phyloP scores from a whole-genome alignment of 2,329 filamentous ascomycete species.

The Daldinia eschscholtzii region DNA sequence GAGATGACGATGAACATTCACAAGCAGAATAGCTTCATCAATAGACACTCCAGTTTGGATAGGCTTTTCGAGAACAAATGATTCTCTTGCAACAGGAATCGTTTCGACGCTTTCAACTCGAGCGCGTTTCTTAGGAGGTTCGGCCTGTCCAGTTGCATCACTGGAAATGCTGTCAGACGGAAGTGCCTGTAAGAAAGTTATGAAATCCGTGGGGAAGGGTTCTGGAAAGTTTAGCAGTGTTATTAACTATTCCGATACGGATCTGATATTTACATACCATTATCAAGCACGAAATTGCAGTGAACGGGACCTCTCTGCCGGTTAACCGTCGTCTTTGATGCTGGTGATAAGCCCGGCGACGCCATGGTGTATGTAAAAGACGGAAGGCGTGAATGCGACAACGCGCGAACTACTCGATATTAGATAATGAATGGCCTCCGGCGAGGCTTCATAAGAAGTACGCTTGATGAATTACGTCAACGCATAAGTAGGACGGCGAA shows the following conservation, averaged over 20 bases:
- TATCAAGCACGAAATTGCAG: not conserved
- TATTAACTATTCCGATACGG: not conserved
- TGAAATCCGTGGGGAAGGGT: constrained; percentile 35
- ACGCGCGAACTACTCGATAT: not conserved
- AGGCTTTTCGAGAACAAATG: constrained; percentile 40
- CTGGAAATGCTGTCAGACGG: constrained; percentile 12
- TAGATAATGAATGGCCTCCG: not conserved
- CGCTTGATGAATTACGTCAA: not conserved
- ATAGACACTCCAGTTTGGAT: not conserved
- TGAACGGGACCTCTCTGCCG: constrained; percentile 7
- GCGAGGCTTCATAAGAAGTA: not conserved
- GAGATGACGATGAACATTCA: constrained; percentile 38
- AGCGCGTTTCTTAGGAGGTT: constrained; percentile 44
- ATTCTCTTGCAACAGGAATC: constrained; percentile 43
- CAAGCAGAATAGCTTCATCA: constrained; percentile 16
- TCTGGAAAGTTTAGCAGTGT: constrained; percentile 31
- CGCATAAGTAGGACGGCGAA: not conserved
- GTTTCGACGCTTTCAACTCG: constrained; percentile 39
- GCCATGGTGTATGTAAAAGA: constrained; percentile 17
- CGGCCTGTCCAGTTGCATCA: constrained; percentile 12
- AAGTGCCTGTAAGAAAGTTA: constrained; percentile 32
- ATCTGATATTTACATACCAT: constrained; percentile 15
- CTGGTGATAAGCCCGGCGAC: not conserved
- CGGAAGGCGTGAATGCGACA: not conserved
- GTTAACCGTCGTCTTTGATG: not conserved